Percentiles rank a stretch among this genome's conserved stretches.
Evolutionary conservation across 2,329 filamentous ascomycete species (phyloP).

Genomic region (Monosporascus ibericus): DNA sequence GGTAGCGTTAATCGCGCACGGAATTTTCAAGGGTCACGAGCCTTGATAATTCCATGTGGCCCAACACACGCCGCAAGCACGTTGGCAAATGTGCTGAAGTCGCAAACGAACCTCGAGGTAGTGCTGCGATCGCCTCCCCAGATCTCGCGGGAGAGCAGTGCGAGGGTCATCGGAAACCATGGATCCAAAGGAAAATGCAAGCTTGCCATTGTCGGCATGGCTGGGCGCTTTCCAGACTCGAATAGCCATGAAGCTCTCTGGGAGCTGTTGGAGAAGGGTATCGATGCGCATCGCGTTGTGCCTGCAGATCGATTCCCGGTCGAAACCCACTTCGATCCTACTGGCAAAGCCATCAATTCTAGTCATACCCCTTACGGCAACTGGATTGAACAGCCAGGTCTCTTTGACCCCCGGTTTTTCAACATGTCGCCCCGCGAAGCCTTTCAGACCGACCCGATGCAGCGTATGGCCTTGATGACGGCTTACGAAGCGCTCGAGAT

Average conservation of each 20-base stretch:
- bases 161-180: conserved; percentile 38
- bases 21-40: conserved; percentile 31
- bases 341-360: conserved; percentile 69
- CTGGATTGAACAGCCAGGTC: conserved; percentile 67
- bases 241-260: conserved; percentile 66
- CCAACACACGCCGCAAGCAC: conserved; percentile 43
- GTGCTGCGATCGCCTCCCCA: conserved; percentile 32
- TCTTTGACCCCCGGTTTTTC: conserved; percentile 81
- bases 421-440: conserved; percentile 82
- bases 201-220: conserved; percentile 80
- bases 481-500: conserved; percentile 79
- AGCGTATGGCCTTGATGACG: conserved; percentile 67
- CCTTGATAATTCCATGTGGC: conserved; percentile 43
- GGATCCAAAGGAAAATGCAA: conserved; percentile 51
- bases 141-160: conserved; percentile 27
- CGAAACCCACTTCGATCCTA: conserved; percentile 63
- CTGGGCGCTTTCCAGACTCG: conserved; percentile 70
- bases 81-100: conserved; percentile 35
- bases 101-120: conserved; percentile 37
- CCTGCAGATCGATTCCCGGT: conserved; percentile 70
- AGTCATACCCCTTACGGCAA: conserved; percentile 71
- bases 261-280: conserved; percentile 67
- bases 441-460: conserved; percentile 74
- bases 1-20: conserved; percentile 38
- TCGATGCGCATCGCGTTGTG: conserved; percentile 65